Evolutionary conservation across 331 rosid species (phyloP), one percentile per base, ranked within the genome.

Genomic region (Rosa hybrid): DNA sequence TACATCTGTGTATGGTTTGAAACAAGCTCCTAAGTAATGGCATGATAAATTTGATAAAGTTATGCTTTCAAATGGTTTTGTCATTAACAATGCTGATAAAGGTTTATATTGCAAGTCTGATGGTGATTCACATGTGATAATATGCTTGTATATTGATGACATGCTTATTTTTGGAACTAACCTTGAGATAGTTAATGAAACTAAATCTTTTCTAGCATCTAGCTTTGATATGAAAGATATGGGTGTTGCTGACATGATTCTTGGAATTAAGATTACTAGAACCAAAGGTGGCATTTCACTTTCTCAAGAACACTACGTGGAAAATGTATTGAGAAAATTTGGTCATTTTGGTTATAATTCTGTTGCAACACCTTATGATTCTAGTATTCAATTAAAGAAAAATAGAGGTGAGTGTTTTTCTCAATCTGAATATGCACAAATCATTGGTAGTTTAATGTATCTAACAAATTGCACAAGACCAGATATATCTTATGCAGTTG

Each of bases 11-110:
- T 72, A 17, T 59, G 64, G 62, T 12, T 6, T 79, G 1, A 79
- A 79, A 23, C 7, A 79, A 30, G 62, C 72, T 6, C 82, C 72
- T 12, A 72, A 59, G 25, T 17, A 79, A 25, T 54, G 57, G 8
- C 34, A 78, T 78, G 68, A 78, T 27, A 12, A 78, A 69, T 69
- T 78, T 69, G 59, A 78, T 21, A 11, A 5, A 10, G 12, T 54
- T 12, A 18, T 78, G 3, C 9, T 78, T 4, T 39, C 75, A 1
- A 12, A 51, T 70, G 82, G 71, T 1, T 56, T 69, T 56, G 14
- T 38, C 0, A 46, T 50, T 1, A 80, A 72, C 4, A 7, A 72
- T 21, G 45, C 6, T 46, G 30, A 80, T 62, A 72, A 21, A 23
- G 72, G 77, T n/a, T 27, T 27, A 27, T 27, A 27, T 27, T 27